Evolutionary conservation across 257 asterid species (phyloP).

Genomic region (Plectranthus barbatus): DNA sequence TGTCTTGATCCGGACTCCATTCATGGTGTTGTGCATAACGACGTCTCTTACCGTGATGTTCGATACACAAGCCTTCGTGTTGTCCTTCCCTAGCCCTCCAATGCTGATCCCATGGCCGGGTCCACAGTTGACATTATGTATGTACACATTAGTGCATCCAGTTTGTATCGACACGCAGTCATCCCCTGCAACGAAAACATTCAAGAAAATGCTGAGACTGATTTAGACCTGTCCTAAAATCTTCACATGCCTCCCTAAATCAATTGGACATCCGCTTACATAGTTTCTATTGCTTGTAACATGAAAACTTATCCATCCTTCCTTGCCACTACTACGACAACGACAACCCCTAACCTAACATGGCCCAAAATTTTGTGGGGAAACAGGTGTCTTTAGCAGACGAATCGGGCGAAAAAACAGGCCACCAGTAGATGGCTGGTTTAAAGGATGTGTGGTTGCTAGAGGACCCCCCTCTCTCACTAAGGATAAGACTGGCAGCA

Average conservation of each 20-base stretch:
- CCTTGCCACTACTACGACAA: neutral
- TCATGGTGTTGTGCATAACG: slow-evolving; percentile 65
- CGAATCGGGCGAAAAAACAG: slow-evolving; percentile 20
- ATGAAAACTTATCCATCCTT: neutral
- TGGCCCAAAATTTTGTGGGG: slow-evolving; percentile 9
- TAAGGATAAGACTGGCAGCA: slow-evolving; percentile 25
- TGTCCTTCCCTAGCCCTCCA: slow-evolving; percentile 85
- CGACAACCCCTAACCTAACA: slow-evolving; percentile 19
- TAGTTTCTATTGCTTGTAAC: neutral
- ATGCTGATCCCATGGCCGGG: slow-evolving; percentile 98
- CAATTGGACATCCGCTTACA: slow-evolving; percentile 8
- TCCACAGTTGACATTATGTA: slow-evolving; percentile 73
- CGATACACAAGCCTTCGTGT: slow-evolving; percentile 86
- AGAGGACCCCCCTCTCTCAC: slow-evolving; percentile 14
- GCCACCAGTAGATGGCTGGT: slow-evolving; percentile 8
- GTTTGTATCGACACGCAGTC: slow-evolving; percentile 90
- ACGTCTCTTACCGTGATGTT: slow-evolving; percentile 71
- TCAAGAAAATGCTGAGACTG: no score
- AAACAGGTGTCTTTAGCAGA: slow-evolving; percentile 14
- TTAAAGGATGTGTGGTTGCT: slow-evolving; percentile 19
- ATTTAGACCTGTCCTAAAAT: no score
- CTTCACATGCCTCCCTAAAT: neutral
- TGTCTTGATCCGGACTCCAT: slow-evolving; percentile 81
- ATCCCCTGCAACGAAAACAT: slow-evolving; percentile 52
- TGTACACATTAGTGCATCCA: slow-evolving; percentile 65